A percentile compares a stretch with the other conserved stretches of the same genome.
These are phyloP conservation scores for Whalleya microplaca DNA, from an alignment of 2,329 filamentous ascomycete genomes.

Conservation along the genomic window DNA sequence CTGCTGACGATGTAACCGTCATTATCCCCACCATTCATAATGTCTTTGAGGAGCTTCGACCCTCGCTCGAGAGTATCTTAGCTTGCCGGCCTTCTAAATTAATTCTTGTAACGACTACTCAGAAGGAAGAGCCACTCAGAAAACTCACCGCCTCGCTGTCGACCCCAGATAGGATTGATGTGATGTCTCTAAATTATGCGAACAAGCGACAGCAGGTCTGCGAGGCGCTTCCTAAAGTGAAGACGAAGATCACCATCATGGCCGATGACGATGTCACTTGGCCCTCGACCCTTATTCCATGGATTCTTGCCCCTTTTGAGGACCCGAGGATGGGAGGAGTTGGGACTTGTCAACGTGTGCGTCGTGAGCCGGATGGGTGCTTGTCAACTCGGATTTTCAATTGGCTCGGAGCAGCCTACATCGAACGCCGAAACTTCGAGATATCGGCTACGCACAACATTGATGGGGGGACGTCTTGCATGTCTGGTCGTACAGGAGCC, in stretches of 20 bases:
- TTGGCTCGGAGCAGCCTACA: constrained; percentile 89
- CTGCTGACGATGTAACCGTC: constrained; percentile 84
- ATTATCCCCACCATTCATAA: constrained; percentile 93
- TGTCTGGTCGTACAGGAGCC: constrained; percentile 91
- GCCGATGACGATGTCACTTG: constrained; percentile 96
- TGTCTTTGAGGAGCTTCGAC: constrained; percentile 78
- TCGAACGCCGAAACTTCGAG: constrained; percentile 94
- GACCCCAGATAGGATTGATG: constrained; percentile 63
- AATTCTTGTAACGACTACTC: constrained; percentile 84
- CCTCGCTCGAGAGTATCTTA: constrained; percentile 78
- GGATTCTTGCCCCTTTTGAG: constrained; percentile 93
- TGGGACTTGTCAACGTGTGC: constrained; percentile 86
- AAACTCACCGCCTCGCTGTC: constrained; percentile 65
- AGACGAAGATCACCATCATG: constrained; percentile 84
- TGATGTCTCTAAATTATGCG: constrained; percentile 79
- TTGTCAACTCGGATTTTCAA: constrained; percentile 73
- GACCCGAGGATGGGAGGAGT: constrained; percentile 83
- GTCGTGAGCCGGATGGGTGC: constrained; percentile 65
- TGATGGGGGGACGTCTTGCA: constrained; percentile 93
- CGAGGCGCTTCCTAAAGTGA: constrained; percentile 83
- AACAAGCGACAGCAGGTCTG: constrained; percentile 97
- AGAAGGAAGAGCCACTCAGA: constrained; percentile 72
- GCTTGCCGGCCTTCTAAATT: constrained; percentile 71
- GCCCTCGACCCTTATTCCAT: constrained; percentile 82
- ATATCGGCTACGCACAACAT: constrained; percentile 94